Percentiles rank a stretch among this genome's conserved stretches.
phyloP scores from a whole-genome alignment of 2,329 filamentous ascomycete species.

The Periconia sp. region DNA sequence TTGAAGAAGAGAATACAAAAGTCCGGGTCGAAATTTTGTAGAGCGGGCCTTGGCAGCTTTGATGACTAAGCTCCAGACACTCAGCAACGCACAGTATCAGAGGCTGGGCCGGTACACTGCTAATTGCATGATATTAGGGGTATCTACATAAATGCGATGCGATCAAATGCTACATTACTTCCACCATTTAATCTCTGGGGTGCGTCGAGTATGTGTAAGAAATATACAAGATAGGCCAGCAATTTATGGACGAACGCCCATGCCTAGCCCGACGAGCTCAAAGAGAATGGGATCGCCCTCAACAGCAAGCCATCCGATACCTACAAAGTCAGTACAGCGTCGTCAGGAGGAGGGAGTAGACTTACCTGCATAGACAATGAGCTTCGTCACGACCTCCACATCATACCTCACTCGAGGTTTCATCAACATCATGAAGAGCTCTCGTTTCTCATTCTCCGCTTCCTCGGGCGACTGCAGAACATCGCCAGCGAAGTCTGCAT shows the following conservation, averaged over 20 bases:
- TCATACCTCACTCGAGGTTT: constrained; percentile 93
- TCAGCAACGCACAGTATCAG: no score
- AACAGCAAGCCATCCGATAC: constrained; percentile 82
- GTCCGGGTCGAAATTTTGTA: constrained; percentile 6
- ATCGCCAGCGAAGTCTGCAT: constrained; percentile 40
- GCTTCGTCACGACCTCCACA: constrained; percentile 96
- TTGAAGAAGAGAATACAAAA: constrained; percentile 7
- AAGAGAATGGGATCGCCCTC: constrained; percentile 78
- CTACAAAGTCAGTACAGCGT: constrained; percentile 51
- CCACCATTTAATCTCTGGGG: no score
- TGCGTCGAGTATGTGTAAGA: no score
- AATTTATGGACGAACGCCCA: constrained; percentile 24
- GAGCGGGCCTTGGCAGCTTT: constrained; percentile 3
- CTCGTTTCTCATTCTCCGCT: constrained; percentile 52
- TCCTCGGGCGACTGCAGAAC: constrained; percentile 28
- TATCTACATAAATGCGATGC: no score
- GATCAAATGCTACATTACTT: no score
- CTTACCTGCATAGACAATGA: constrained; percentile 91
- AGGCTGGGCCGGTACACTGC: no score
- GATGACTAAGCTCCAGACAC: constrained; percentile 9
- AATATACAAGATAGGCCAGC: no score
- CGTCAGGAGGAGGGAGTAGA: constrained; percentile 15
- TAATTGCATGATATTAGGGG: no score
- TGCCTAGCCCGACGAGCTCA: constrained; percentile 62
- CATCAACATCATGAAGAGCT: constrained; percentile 84